Evolutionary conservation across 1,139 yeast species (phyloP).

Genomic region (Hyphopichia fennica): DNA sequence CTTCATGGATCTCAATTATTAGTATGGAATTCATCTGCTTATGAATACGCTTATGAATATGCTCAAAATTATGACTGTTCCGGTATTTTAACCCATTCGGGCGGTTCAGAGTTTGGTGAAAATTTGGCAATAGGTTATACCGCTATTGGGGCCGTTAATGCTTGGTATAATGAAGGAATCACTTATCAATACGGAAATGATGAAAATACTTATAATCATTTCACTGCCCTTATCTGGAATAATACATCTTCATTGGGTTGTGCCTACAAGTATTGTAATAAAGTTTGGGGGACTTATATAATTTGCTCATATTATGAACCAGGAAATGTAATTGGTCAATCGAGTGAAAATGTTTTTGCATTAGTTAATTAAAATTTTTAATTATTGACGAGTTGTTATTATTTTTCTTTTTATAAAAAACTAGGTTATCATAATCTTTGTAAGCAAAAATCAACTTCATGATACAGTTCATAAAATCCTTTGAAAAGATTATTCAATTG

Average conservation of each 20-base stretch:
- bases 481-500: conserved; percentile 61
- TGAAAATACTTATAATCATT: conserved; percentile 33
- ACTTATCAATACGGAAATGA: conserved; percentile 23
- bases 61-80: conserved; percentile 34
- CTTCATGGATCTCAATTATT: conserved; percentile 29
- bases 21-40: conserved; percentile 31
- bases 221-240: conserved; percentile 45
- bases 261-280: conserved; percentile 40
- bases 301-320: conserved; percentile 62
- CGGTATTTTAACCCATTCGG: conserved; percentile 34
- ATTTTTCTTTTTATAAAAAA: neutral
- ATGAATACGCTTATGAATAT: conserved; percentile 29
- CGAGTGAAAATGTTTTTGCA: conserved; percentile 28
- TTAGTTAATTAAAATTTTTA: neutral
- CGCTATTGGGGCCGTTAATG: conserved; percentile 28
- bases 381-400: neutral
- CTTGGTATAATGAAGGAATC: conserved; percentile 39
- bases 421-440: conserved; percentile 13
- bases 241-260: conserved; percentile 36
- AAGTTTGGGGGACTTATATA: conserved; percentile 53
- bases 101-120: conserved; percentile 36
- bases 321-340: conserved; percentile 54
- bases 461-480: conserved; percentile 52
- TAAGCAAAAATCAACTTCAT: conserved; percentile 20
- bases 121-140: conserved; percentile 40